Evolutionary conservation across 331 rosid species (phyloP).

Genomic region (Phaseolus coccineus): DNA sequence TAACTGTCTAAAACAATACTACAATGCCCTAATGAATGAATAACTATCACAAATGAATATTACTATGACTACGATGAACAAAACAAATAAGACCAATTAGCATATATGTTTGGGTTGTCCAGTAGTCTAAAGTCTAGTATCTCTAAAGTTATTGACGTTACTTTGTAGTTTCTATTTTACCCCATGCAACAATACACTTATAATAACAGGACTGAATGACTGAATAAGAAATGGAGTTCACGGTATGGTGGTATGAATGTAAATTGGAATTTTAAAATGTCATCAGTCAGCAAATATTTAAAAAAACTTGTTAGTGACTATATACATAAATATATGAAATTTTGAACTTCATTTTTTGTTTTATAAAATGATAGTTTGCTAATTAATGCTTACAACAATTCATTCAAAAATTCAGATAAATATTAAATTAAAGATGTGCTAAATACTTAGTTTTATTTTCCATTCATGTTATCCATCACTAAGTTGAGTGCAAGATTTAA

Average conservation of each 20-base stretch:
- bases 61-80: not conserved
- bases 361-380: not conserved
- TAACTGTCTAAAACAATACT: constrained; percentile 21
- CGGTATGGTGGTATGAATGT: not conserved
- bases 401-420: not conserved
- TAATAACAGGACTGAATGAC: not conserved
- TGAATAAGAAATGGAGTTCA: constrained; percentile 3
- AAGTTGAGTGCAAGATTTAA: not conserved
- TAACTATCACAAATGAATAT: not conserved
- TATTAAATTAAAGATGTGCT: not conserved
- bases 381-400: constrained; percentile 6
- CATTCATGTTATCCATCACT: constrained; percentile 11
- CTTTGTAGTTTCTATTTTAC: constrained; percentile 19
- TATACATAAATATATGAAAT: not conserved
- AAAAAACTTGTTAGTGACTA: not conserved
- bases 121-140: not conserved
- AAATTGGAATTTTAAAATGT: not conserved
- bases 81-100: not conserved
- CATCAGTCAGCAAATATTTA: not conserved
- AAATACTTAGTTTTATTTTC: not conserved
- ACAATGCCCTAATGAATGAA: constrained; percentile 18
- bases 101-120: not conserved
- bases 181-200: not conserved
- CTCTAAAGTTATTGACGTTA: constrained; percentile 6
- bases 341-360: not conserved